phyloP scores from a whole-genome alignment of 2,329 filamentous ascomycete genomes.

The Triangularia setosa region DNA sequence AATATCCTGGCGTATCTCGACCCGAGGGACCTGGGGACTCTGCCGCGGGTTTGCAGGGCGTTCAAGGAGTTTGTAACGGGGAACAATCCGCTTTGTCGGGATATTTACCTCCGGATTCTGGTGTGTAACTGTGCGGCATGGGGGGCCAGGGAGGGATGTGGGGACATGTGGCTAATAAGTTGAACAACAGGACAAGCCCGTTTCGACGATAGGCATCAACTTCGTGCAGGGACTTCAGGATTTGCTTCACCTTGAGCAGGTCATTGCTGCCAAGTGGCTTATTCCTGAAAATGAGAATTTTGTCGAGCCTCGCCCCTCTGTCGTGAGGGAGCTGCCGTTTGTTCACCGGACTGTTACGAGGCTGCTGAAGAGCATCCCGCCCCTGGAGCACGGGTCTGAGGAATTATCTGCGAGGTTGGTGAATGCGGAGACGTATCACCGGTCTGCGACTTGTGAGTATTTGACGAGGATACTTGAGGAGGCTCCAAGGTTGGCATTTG shows the following conservation, averaged over 20 bases:
- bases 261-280: not conserved
- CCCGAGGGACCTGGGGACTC: slow-evolving; percentile 50
- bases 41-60: slow-evolving; percentile 49
- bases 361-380: slow-evolving; percentile 38
- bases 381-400: not conserved
- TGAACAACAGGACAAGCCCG: not conserved
- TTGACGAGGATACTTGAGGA: not conserved
- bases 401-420: not conserved
- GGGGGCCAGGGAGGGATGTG: not conserved
- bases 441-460: not conserved
- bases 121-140: slow-evolving; percentile 38
- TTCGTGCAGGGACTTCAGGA: slow-evolving; percentile 40
- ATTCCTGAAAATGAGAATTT: slow-evolving; percentile 27
- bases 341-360: slow-evolving; percentile 44
- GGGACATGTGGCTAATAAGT: not conserved
- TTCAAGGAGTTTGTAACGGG: slow-evolving; percentile 53
- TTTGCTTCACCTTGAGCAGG: slow-evolving; percentile 38
- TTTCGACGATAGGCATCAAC: slow-evolving; percentile 22
- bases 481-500: not conserved
- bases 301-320: slow-evolving; percentile 31
- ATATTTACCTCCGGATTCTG: slow-evolving; percentile 55
- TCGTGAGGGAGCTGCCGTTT: slow-evolving; percentile 44
- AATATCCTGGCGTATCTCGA: slow-evolving; percentile 55
- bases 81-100: slow-evolving; percentile 58
- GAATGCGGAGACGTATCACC: not conserved